Conservation (phyloP, 257 asterid species). For the Solanum medicagineum region DNA sequence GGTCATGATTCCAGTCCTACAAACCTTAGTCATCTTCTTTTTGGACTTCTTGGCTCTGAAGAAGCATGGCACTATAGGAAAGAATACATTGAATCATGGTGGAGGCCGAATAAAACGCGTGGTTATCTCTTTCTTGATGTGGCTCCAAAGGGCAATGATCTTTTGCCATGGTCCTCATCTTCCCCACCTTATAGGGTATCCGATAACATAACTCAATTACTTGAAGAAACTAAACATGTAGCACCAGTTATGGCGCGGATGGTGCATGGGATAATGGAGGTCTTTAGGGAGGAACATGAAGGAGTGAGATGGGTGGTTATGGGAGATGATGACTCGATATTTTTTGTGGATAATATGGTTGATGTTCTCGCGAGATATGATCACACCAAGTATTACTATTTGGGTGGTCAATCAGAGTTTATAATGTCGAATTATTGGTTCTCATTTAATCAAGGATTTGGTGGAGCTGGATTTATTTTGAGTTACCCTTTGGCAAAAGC, state of each 20-base stretch:
- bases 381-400: slow-evolving; percentile 40
- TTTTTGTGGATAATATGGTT: slow-evolving; percentile 51
- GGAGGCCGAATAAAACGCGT: slow-evolving; percentile 26
- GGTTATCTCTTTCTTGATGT: slow-evolving; percentile 39
- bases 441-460: slow-evolving; percentile 49
- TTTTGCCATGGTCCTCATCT: slow-evolving; percentile 38
- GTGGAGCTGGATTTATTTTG: slow-evolving; percentile 61
- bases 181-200: slow-evolving; percentile 43
- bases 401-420: slow-evolving; percentile 53
- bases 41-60: slow-evolving; percentile 43
- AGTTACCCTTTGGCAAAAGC: slow-evolving; percentile 55
- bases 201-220: slow-evolving; percentile 8
- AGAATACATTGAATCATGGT: slow-evolving; percentile 46
- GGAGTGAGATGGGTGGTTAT: slow-evolving; percentile 50
- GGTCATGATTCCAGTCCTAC: slow-evolving; percentile 10
- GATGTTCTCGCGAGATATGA: slow-evolving; percentile 32
- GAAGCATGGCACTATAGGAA: slow-evolving; percentile 26
- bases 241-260: slow-evolving; percentile 32
- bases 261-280: slow-evolving; percentile 54
- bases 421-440: slow-evolving; percentile 37
- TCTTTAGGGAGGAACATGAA: slow-evolving; percentile 21
- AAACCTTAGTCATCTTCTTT: slow-evolving; percentile 31
- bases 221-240: slow-evolving; percentile 12
- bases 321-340: slow-evolving; percentile 68
- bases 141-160: slow-evolving; percentile 15